Percentiles rank a stretch among this genome's conserved stretches.
phyloP scores from a whole-genome alignment of 352 stramenopile species.

The Aphanomyces invadans region DNA sequence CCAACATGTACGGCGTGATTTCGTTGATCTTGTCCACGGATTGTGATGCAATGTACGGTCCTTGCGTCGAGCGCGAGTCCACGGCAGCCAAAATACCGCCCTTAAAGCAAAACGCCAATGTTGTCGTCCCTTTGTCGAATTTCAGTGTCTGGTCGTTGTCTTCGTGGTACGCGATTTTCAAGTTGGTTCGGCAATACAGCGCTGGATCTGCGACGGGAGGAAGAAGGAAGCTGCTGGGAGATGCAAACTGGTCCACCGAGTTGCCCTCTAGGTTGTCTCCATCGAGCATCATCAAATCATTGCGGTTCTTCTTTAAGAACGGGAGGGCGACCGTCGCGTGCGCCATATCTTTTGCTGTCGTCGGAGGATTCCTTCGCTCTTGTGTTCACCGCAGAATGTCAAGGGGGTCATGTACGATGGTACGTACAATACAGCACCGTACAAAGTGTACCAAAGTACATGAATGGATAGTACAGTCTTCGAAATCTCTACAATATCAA shows the following conservation, averaged over 20 bases:
- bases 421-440: background rate
- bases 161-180: constrained; percentile 94
- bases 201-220: constrained; percentile 84
- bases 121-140: constrained; percentile 99
- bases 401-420: constrained; percentile 23
- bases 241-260: constrained; percentile 19
- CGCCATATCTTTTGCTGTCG: constrained; percentile 8
- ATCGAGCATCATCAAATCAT: constrained; percentile 13
- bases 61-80: constrained; percentile 98
- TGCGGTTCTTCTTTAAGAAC: constrained; percentile 21
- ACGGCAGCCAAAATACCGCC: constrained; percentile 97
- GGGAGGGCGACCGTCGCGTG: constrained; percentile 17
- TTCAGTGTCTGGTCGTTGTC: constrained; percentile 94
- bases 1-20: constrained; percentile 99
- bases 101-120: constrained; percentile 99
- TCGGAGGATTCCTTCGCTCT: background rate
- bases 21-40: constrained; percentile 99
- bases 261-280: constrained; percentile 25
- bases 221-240: constrained; percentile 56
- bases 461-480: too few species aligned
- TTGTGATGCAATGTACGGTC: constrained; percentile 97
- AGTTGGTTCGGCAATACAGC: constrained; percentile 93
- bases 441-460: background rate
- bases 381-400: constrained; percentile 15
- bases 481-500: too few species aligned